Evolutionary conservation across 495 filamentous ascomycete genomes (phyloP), one percentile per base, ranked within the genome.

Genomic region (Aspergillus affinis): DNA sequence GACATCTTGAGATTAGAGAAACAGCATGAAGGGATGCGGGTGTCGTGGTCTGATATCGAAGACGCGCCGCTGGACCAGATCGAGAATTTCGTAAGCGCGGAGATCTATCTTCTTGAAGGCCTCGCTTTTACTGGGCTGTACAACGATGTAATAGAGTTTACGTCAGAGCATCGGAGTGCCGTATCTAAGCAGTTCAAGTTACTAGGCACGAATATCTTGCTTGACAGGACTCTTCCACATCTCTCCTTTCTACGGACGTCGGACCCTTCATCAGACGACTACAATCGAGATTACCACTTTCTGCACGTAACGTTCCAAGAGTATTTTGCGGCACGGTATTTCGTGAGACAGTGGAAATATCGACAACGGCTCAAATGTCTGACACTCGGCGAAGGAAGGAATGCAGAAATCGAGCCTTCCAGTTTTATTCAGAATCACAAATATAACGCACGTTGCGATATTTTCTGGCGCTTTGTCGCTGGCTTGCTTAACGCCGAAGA

Each of bases 381-480:
- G n/a, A n/a, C n/a, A n/a, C n/a, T n/a, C n/a, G n/a, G n/a, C n/a
- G n/a, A n/a, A n/a, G n/a, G n/a, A n/a, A n/a, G n/a, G n/a, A n/a
- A n/a, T n/a, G n/a, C n/a, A n/a, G n/a, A n/a, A n/a, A n/a, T n/a
- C n/a, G n/a, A n/a, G n/a, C n/a, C n/a, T n/a, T n/a, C n/a, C n/a
- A n/a, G n/a, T n/a, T 78, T 75, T 65, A 64, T 79, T 55, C 61
- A 56, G 47, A 29, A 64, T 49, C 36, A 76, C 45, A 80, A 80
- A 68, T 80, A 78, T 58, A 69, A 51, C 41, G 47, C 57, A 19
- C 72, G 69, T 50, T 78, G 76, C 66, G 72, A 76, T 66, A 62
- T 78, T 21, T 61, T 78, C 21, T 80, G 76, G 76, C 72, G 76
- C 32, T 80, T 80, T 67, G 74, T 75, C 46, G 60, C 72, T 21